Percentiles rank a stretch among this genome's conserved stretches.
These are phyloP conservation scores for Pezicula neosporulosa DNA, from an alignment of 2,329 filamentous ascomycete species.

Conservation along the genomic window DNA sequence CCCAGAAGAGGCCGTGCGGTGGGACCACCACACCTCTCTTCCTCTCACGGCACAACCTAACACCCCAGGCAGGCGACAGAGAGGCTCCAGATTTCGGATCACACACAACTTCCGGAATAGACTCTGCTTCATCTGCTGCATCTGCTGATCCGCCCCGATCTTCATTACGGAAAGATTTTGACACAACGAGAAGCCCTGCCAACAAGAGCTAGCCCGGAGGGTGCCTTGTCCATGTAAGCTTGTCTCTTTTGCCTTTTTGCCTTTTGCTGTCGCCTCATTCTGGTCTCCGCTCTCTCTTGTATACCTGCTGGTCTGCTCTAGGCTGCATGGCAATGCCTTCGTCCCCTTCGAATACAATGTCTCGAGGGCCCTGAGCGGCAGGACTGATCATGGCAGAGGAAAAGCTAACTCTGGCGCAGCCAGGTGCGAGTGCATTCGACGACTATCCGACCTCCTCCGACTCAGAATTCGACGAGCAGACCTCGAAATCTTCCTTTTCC, in stretches of 20 bases:
- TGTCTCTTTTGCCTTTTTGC: background rate
- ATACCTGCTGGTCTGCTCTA: background rate
- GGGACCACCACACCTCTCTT: too few relatives aligned
- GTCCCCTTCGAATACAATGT: background rate
- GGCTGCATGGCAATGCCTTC: background rate
- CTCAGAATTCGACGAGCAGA: conserved; percentile 17
- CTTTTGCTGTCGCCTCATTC: background rate
- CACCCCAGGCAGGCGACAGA: too few relatives aligned
- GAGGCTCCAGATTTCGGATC: background rate
- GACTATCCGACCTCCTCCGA: conserved; percentile 19
- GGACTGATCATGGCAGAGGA: conserved; percentile 26
- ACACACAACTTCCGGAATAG: background rate
- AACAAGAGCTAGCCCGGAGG: background rate
- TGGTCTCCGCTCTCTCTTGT: background rate
- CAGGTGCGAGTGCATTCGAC: conserved; percentile 24
- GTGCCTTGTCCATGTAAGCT: background rate
- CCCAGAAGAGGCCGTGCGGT: too few relatives aligned
- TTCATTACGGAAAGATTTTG: conserved; percentile 2
- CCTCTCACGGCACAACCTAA: too few relatives aligned
- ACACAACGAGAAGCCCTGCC: background rate
- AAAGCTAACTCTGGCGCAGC: conserved; percentile 24
- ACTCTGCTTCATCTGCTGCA: background rate
- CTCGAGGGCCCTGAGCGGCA: conserved; percentile 9
- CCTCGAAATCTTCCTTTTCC: conserved; percentile 1
- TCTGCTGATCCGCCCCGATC: conserved; percentile 1